Percentiles rank a stretch among this genome's conserved stretches.
These are phyloP conservation scores for Dimargaris cristalligena DNA, from an alignment of 192 early-diverging fungal genomes.

Conservation along the genomic window DNA sequence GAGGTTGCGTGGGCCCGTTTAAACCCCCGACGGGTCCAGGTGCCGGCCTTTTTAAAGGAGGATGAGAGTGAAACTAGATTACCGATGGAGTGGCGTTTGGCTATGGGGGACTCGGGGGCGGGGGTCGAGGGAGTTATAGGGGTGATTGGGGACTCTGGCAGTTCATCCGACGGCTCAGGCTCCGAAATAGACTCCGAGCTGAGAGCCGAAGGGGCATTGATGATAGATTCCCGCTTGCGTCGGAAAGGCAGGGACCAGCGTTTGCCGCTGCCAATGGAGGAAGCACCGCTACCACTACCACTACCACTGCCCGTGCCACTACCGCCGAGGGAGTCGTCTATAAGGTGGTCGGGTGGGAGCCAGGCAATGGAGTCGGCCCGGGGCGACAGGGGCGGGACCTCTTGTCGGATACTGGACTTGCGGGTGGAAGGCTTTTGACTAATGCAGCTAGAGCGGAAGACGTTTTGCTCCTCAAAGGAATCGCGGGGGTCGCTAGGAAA, in stretches of 20 bases:
- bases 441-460: conserved; percentile 12
- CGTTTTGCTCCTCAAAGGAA: conserved; percentile 11
- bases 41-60: conserved; percentile 6
- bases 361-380: neutral
- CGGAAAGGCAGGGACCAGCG: conserved; percentile 11
- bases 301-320: neutral
- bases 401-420: neutral
- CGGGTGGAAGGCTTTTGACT: neutral
- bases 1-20: neutral
- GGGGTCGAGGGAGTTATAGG: neutral
- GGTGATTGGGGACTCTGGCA: neutral
- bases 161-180: neutral
- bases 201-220: neutral
- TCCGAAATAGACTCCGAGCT: too few relatives aligned
- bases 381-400: neutral
- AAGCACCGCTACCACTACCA: too few relatives aligned
- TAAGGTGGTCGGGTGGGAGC: neutral
- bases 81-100: conserved; percentile 7
- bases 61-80: neutral
- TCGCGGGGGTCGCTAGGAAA: neutral
- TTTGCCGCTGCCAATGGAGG: neutral
- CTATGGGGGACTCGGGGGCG: neutral
- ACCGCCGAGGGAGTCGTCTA: neutral
- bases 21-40: conserved; percentile 3
- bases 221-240: neutral